phyloP scores from a whole-genome alignment of 306 rosid genomes.

The Echinosophora koreensis region DNA sequence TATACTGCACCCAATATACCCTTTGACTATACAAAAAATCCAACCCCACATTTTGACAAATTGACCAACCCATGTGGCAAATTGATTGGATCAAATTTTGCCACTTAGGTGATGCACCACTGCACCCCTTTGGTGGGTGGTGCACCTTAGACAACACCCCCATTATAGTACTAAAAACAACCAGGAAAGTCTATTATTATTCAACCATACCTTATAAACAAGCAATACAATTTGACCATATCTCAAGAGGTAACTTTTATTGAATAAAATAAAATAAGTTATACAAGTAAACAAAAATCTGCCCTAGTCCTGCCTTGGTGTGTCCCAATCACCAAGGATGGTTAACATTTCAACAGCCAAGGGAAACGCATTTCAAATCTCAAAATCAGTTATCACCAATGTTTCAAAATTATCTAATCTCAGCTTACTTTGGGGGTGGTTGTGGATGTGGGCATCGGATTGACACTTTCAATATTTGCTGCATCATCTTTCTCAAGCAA shows the following conservation, averaged over 20 bases:
- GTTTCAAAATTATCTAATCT: conserved; percentile 51
- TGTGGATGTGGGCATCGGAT: conserved; percentile 48
- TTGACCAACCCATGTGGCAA: no score
- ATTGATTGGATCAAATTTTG: no score
- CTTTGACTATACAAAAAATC: no score
- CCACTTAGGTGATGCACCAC: no score
- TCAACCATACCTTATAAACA: background rate
- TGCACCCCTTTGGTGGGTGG: no score
- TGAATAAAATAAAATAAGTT: conserved; percentile 10
- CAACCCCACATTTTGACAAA: no score
- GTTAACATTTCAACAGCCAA: conserved; percentile 25
- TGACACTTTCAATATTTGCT: conserved; percentile 43
- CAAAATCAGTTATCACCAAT: background rate
- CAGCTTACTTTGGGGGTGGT: conserved; percentile 50
- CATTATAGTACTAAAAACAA: background rate
- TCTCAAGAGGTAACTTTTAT: conserved; percentile 27
- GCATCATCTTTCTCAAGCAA: conserved; percentile 62
- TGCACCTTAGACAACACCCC: no score
- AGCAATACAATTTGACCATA: background rate
- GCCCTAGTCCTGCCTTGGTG: conserved; percentile 11
- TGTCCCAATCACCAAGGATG: conserved; percentile 30
- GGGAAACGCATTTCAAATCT: conserved; percentile 23
- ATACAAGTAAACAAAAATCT: conserved; percentile 35
- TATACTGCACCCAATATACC: no score
- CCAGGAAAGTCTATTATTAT: background rate